Evolutionary conservation across 2,329 filamentous ascomycete genomes (phyloP).

Genomic region (Trematosphaeria pertusa): DNA sequence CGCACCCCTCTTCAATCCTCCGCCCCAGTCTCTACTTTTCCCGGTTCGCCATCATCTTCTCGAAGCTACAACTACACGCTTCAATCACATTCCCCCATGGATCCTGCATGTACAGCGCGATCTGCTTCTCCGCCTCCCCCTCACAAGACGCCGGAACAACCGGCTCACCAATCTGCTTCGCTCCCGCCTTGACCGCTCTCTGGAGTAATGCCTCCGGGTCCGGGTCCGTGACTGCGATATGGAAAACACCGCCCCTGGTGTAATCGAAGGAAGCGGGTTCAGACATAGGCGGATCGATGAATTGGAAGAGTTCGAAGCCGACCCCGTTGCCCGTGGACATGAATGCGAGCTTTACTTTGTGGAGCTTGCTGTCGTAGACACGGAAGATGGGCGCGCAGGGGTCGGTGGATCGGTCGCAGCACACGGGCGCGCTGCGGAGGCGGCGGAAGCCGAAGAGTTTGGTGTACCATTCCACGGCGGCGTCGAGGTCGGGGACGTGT

Average conservation of each 20-base stretch:
- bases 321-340: slow-evolving; percentile 41
- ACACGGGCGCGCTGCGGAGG: slow-evolving; percentile 10
- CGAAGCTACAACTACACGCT: slow-evolving; percentile 28
- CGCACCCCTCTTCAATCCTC: too few species aligned
- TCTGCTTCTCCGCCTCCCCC: slow-evolving; percentile 17
- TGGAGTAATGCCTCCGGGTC: slow-evolving; percentile 33
- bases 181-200: slow-evolving; percentile 28
- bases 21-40: neutral
- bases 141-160: slow-evolving; percentile 14
- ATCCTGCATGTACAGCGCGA: slow-evolving; percentile 22
- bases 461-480: slow-evolving; percentile 28
- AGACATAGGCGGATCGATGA: slow-evolving; percentile 31
- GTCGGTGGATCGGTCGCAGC: slow-evolving; percentile 2
- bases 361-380: slow-evolving; percentile 36
- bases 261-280: slow-evolving; percentile 56
- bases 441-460: slow-evolving; percentile 24
- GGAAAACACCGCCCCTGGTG: slow-evolving; percentile 42
- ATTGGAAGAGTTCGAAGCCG: slow-evolving; percentile 46
- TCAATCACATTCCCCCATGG: slow-evolving; percentile 35
- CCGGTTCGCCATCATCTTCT: slow-evolving; percentile 28
- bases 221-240: slow-evolving; percentile 39
- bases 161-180: slow-evolving; percentile 33
- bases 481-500: slow-evolving; percentile 24
- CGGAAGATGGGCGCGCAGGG: slow-evolving; percentile 36
- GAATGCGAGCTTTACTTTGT: slow-evolving; percentile 38